phyloP scores from a whole-genome alignment of 495 filamentous ascomycete genomes.

The Aspergillus carlsbadensis region DNA sequence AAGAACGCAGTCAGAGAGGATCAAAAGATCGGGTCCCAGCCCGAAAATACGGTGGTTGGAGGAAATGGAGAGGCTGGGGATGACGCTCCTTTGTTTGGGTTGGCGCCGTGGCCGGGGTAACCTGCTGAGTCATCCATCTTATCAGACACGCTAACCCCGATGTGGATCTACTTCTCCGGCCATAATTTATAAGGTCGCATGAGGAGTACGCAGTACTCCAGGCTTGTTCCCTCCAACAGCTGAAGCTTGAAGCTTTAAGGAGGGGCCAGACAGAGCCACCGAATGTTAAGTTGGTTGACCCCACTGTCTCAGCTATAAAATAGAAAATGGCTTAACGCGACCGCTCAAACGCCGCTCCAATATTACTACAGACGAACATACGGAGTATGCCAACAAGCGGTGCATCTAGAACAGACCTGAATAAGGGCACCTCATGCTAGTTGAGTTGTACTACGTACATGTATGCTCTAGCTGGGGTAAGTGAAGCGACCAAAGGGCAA shows the following conservation, averaged over 20 bases:
- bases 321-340: no score
- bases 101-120: conserved; percentile 30
- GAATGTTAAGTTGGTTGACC: no score
- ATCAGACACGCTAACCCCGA: conserved; percentile 5
- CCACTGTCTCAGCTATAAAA: no score
- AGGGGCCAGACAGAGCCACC: no score
- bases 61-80: conserved; percentile 39
- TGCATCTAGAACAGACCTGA: neutral
- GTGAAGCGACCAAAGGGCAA: neutral
- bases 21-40: conserved; percentile 9
- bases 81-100: conserved; percentile 28
- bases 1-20: conserved; percentile 2
- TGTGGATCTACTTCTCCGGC: neutral
- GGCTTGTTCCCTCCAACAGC: neutral
- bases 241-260: neutral
- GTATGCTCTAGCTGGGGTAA: neutral
- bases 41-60: conserved; percentile 44
- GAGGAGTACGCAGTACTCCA: no score
- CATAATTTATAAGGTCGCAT: no score
- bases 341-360: neutral
- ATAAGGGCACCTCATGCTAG: no score
- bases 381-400: no score
- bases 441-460: neutral
- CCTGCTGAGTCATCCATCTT: conserved; percentile 24
- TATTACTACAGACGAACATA: neutral